phyloP scores from a whole-genome alignment of 768 basidiomycete species.

The Russula brevipes region DNA sequence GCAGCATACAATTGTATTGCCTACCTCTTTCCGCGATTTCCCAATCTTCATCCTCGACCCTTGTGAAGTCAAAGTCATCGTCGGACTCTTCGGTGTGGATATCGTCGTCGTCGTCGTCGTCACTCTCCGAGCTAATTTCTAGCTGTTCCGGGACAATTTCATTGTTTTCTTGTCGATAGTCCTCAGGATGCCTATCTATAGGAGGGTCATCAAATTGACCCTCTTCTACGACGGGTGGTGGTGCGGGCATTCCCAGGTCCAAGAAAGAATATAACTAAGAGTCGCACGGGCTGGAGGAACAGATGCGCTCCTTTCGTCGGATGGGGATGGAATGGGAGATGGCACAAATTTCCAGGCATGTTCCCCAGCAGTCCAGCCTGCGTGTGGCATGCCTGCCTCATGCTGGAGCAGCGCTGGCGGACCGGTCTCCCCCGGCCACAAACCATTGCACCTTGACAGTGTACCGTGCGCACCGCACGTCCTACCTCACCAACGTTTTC shows the following conservation, averaged over 20 bases:
- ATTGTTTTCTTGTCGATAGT: constrained; percentile 33
- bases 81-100: constrained; percentile 33
- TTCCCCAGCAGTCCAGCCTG: no score
- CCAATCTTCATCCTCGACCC: constrained; percentile 86
- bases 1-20: constrained; percentile 22
- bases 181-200: constrained; percentile 30
- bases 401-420: no score
- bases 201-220: constrained; percentile 64
- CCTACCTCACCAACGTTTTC: background rate
- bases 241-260: constrained; percentile 7
- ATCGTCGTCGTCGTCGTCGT: constrained; percentile 28
- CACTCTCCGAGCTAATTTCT: constrained; percentile 33
- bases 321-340: background rate
- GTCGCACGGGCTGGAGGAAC: no score
- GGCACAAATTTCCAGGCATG: background rate
- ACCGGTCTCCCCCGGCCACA: no score
- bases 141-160: constrained; percentile 31
- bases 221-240: constrained; percentile 32
- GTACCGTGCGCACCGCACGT: no score
- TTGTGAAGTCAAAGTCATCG: constrained; percentile 30
- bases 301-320: no score
- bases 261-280: background rate
- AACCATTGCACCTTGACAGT: no score
- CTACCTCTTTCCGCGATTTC: constrained; percentile 77
- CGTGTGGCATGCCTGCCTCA: no score